Conservation (phyloP, 345 rosid species). For the Erucastrum elatum region DNA sequence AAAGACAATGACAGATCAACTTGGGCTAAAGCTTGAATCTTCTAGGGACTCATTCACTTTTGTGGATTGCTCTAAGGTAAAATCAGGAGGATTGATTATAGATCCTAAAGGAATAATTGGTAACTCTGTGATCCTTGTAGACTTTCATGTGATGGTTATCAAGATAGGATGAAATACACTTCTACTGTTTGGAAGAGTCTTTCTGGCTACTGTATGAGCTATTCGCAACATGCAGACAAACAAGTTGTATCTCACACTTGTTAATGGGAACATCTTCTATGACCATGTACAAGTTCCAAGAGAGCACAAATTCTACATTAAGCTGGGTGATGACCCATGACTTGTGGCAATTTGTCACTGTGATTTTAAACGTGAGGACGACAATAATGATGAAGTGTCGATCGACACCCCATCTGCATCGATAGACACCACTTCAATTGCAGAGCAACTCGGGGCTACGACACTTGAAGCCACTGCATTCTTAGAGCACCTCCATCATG, state of each 20-base stretch:
- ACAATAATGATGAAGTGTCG: too few relatives aligned
- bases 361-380: neutral
- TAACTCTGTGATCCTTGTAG: neutral
- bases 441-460: too few relatives aligned
- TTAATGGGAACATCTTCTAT: too few relatives aligned
- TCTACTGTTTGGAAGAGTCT: neutral
- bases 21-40: neutral
- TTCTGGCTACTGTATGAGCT: neutral
- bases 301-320: neutral
- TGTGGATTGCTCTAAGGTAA: neutral
- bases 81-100: neutral
- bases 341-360: neutral
- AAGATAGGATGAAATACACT: neutral
- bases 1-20: neutral
- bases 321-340: neutral
- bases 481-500: too few relatives aligned
- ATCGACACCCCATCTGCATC: too few relatives aligned
- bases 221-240: neutral
- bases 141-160: neutral
- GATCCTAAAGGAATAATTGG: neutral
- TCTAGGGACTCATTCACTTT: neutral
- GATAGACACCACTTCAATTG: too few relatives aligned
- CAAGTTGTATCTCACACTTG: neutral
- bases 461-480: too few relatives aligned
- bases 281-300: neutral